Evolutionary conservation across 1,284 basidiomycete genomes (phyloP).

Genomic region (Afroboletus lepidellus): DNA sequence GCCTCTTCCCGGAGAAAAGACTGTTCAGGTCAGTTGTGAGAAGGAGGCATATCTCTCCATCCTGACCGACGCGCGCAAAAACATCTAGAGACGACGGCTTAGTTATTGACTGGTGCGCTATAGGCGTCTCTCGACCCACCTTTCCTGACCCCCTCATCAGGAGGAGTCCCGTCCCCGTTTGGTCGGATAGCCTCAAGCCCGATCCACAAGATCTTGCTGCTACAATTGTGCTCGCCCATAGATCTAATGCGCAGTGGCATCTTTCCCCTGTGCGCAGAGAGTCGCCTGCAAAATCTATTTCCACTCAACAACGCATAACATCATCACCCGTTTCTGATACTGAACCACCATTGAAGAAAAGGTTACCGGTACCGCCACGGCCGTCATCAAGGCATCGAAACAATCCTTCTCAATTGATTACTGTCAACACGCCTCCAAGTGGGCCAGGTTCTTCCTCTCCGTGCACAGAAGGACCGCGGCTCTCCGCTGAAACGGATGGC

Average conservation of each 20-base stretch:
- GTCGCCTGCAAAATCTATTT: neutral
- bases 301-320: neutral
- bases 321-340: neutral
- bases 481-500: slow-evolving; percentile 1
- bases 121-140: neutral
- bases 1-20: slow-evolving; percentile 23
- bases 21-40: slow-evolving; percentile 25
- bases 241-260: slow-evolving; percentile 25
- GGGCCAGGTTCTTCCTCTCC: neutral
- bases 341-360: slow-evolving; percentile 9
- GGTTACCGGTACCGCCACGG: slow-evolving; percentile 19
- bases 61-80: neutral
- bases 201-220: slow-evolving; percentile 29
- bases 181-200: slow-evolving; percentile 32
- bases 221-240: slow-evolving; percentile 27
- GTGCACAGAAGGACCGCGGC: neutral
- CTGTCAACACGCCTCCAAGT: neutral
- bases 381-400: slow-evolving; percentile 10
- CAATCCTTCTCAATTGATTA: neutral
- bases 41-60: neutral
- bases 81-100: slow-evolving; percentile 30
- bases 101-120: slow-evolving; percentile 28
- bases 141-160: slow-evolving; percentile 16
- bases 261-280: neutral
- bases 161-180: slow-evolving; percentile 31